These are phyloP conservation scores for Stagonosporopsis tanaceti DNA, from an alignment of 2,329 filamentous ascomycete species.

Conservation along the genomic window DNA sequence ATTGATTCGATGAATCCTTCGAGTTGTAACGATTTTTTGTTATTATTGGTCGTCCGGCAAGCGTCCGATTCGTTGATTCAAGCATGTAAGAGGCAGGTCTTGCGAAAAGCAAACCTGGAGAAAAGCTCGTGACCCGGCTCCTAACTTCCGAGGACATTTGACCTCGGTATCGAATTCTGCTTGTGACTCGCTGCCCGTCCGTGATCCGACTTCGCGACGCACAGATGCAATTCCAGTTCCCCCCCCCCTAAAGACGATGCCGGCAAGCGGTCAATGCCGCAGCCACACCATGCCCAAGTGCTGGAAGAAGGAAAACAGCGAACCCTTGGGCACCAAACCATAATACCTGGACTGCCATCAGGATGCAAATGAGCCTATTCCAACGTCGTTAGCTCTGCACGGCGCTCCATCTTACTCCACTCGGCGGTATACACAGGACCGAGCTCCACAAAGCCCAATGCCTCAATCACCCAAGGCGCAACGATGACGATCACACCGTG, in stretches of 20 bases:
- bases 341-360: conserved; percentile 51
- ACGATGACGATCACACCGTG: conserved; percentile 41
- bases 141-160: conserved; percentile 1
- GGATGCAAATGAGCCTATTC: conserved; percentile 49
- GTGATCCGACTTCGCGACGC: background rate
- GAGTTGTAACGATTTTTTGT: background rate
- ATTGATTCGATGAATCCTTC: conserved; percentile 19
- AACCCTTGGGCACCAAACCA: conserved; percentile 51
- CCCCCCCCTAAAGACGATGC: background rate
- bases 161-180: background rate
- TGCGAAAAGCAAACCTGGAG: conserved; percentile 4
- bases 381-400: conserved; percentile 1
- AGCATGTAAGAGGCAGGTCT: background rate
- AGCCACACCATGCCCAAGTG: conserved; percentile 52
- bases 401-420: background rate
- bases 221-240: background rate
- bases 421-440: conserved; percentile 29
- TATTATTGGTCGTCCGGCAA: conserved; percentile 3
- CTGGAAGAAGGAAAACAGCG: conserved; percentile 56
- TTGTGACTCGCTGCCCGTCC: background rate
- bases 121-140: background rate
- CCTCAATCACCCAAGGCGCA: conserved; percentile 40
- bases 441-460: conserved; percentile 44
- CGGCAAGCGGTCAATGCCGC: conserved; percentile 21
- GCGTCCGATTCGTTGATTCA: conserved; percentile 5